These are phyloP conservation scores for Dimocarpus longan DNA, from an alignment of 345 rosid genomes.

Conservation along the genomic window DNA sequence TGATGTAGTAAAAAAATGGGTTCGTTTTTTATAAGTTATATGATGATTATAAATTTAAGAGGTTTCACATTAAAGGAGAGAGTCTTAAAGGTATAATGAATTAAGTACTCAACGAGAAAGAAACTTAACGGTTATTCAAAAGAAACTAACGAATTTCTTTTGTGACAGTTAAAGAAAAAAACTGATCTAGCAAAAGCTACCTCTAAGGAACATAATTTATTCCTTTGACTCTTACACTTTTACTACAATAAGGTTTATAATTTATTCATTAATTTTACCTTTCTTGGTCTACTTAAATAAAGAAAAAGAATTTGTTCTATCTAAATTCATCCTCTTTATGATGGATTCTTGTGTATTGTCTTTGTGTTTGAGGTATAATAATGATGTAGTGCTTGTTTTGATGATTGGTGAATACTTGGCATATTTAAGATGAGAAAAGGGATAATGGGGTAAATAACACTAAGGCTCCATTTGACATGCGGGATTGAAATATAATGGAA, in stretches of 20 bases:
- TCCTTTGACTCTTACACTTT: constrained; percentile 4
- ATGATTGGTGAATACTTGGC: neutral
- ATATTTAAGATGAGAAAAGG: too few relatives aligned
- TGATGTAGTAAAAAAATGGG: neutral
- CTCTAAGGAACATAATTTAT: neutral
- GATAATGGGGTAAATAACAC: too few relatives aligned
- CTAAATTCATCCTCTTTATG: neutral
- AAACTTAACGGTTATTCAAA: constrained; percentile 19
- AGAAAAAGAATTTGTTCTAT: neutral
- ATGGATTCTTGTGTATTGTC: neutral
- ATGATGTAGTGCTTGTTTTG: neutral
- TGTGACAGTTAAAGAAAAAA: constrained; percentile 27
- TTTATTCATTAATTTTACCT: constrained; percentile 1
- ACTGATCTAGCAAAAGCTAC: constrained; percentile 15
- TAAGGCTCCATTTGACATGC: too few relatives aligned
- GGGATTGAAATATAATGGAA: too few relatives aligned
- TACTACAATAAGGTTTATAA: neutral
- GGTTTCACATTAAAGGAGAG: constrained; percentile 21
- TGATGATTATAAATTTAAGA: neutral
- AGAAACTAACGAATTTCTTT: constrained; percentile 39
- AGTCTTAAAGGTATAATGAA: constrained; percentile 27
- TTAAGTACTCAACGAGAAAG: constrained; percentile 16
- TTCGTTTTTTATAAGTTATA: neutral
- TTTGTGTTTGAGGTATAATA: neutral
- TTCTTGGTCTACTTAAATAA: neutral